Percentiles rank a stretch among this genome's conserved stretches.
These are phyloP conservation scores for Hericium coralloides DNA, from an alignment of 768 basidiomycete genomes.

Conservation along the genomic window DNA sequence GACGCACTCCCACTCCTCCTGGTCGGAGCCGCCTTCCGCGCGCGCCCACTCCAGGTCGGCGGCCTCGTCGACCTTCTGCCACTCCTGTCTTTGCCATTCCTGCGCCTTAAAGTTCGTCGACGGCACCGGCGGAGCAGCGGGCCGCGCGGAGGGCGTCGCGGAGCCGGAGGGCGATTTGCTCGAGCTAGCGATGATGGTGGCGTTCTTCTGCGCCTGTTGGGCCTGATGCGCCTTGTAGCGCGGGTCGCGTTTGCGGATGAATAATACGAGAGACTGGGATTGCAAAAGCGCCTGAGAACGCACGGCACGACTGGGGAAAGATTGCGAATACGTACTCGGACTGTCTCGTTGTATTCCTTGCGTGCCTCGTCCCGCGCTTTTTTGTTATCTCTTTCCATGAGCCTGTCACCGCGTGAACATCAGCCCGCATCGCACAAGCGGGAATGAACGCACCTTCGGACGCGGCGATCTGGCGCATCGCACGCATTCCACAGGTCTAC, in stretches of 20 bases:
- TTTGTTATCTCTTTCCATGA: constrained; percentile 96
- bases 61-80: constrained; percentile 66
- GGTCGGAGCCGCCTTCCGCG: constrained; percentile 52
- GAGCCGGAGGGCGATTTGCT: constrained; percentile 7
- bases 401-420: constrained; percentile 28
- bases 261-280: constrained; percentile 59
- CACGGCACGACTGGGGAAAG: neutral
- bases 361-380: constrained; percentile 82
- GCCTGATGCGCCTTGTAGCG: constrained; percentile 64
- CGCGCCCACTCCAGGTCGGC: constrained; percentile 69
- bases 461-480: constrained; percentile 81
- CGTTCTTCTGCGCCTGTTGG: constrained; percentile 34
- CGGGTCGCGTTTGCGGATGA: constrained; percentile 82
- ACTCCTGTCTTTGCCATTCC: constrained; percentile 85
- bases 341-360: constrained; percentile 86
- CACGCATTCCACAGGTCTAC: constrained; percentile 72
- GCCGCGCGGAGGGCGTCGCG: constrained; percentile 23
- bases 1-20: constrained; percentile 92
- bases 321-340: constrained; percentile 52
- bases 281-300: neutral
- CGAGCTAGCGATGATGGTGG: constrained; percentile 10
- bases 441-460: constrained; percentile 48
- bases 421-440: neutral
- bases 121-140: constrained; percentile 24
- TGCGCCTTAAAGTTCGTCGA: constrained; percentile 63